A percentile compares a stretch with the other conserved stretches of the same genome.
phyloP scores from a whole-genome alignment of 306 rosid genomes.

The Geum urbanum region DNA sequence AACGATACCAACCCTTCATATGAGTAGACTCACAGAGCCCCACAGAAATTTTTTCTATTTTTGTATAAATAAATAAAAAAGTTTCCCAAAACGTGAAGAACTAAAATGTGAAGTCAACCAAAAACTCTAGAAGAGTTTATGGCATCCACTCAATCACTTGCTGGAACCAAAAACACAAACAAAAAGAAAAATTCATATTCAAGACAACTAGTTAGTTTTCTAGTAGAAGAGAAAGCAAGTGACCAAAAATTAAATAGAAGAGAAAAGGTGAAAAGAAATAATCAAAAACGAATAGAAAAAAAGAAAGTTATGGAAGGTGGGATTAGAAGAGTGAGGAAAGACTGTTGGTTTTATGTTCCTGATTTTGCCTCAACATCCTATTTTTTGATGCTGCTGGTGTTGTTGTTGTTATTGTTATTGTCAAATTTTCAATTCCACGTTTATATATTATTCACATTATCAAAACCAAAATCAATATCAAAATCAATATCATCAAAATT shows the following conservation, averaged over 20 bases:
- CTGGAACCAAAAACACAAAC: conserved; percentile 24
- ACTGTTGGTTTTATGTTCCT: conserved; percentile 47
- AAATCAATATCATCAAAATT: no score
- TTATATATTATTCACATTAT: conserved; percentile 31
- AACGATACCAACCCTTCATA: neutral
- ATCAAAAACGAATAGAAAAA: conserved; percentile 11
- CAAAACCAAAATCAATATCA: neutral
- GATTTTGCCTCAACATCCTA: conserved; percentile 36
- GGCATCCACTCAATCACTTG: neutral
- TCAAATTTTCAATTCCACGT: conserved; percentile 29
- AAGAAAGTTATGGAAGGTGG: conserved; percentile 60
- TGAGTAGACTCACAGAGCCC: no score
- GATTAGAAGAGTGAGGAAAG: conserved; percentile 47
- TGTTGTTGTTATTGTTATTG: conserved; percentile 41
- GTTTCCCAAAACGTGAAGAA: conserved; percentile 13
- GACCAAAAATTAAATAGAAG: conserved; percentile 17
- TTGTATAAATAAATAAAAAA: neutral
- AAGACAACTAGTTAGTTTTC: neutral
- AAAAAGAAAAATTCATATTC: conserved; percentile 3
- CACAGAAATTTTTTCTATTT: neutral
- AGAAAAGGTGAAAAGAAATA: neutral
- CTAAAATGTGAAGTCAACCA: conserved; percentile 34
- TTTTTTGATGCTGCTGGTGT: conserved; percentile 33
- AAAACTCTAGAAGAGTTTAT: neutral
- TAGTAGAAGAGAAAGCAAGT: conserved; percentile 6